Evolutionary conservation across 2,329 filamentous ascomycete species (phyloP).

Genomic region (Aureobasidium vineae): DNA sequence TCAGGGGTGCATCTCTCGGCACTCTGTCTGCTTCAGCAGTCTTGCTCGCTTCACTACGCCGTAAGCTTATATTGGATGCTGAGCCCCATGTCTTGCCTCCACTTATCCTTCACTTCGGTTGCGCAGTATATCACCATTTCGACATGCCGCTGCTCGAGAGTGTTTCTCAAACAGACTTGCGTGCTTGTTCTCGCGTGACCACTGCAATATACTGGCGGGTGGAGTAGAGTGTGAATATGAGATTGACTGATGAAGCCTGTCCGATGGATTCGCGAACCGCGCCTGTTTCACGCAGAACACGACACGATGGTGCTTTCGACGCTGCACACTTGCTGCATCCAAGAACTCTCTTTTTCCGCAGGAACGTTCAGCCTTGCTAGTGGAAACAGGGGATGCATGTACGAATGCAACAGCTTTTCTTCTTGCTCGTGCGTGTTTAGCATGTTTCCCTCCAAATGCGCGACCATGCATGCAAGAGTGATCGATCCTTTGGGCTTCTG

Average conservation of each 20-base stretch:
- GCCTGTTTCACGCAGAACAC: not conserved
- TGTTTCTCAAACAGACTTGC: not conserved
- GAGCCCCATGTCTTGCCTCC: not conserved
- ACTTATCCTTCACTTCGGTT: not conserved
- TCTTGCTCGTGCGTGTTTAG: not conserved
- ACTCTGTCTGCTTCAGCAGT: not conserved
- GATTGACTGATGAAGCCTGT: not conserved
- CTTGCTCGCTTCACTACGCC: not conserved
- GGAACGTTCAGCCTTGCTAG: not conserved
- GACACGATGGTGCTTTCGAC: not conserved
- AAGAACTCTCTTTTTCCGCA: not conserved
- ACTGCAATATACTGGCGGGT: not conserved
- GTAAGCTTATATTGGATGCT: not conserved
- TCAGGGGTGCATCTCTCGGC: not conserved
- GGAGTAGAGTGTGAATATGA: not conserved
- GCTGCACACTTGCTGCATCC: not conserved
- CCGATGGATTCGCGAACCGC: not conserved
- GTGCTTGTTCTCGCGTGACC: not conserved
- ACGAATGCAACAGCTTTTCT: not conserved
- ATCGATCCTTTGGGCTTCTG: not conserved
- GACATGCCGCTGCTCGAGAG: not conserved
- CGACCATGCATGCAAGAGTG: not conserved
- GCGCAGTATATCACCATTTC: not conserved
- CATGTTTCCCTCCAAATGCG: not conserved
- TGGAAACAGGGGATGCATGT: slow-evolving; percentile 14